Base-by-base conservation (phyloP, 768 basidiomycete species). In the Fomitopsis pulvina region DNA sequence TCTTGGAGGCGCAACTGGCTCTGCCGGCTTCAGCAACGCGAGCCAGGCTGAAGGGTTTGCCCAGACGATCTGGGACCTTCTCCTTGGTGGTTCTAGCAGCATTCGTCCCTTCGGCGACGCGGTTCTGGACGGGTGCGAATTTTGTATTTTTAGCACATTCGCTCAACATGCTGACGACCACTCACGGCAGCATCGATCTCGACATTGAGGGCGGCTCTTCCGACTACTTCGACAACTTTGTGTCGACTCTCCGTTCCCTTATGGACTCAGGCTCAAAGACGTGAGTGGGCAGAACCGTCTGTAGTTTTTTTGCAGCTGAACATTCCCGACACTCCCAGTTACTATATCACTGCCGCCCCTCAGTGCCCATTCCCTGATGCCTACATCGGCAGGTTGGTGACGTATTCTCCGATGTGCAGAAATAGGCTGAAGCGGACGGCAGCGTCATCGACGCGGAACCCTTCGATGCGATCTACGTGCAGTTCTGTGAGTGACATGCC, bases 391-490 rank as follows among this genome's bases (percentile, higher is more conserved):
- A 60, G 53, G 62, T 63, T 22, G 37, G 57, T 28, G 21, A 2
- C 28, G 3, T n/a, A 9, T 9, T 1, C 16, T 2, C 16, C 12
- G 18, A 11, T 47, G 3, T 27, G 20, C 7, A 25, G 24, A 1
- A 12, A 27, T 14, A 22, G 9, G 3, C 40, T 50, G 16, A 41
- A 3, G 9, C 25, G 30, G 28, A 25, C n/a, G 22, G 4, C 18
- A 69, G 70, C 8, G 80, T 83, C 20, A 67, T 87, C 48, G 78
- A 85, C 57, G 57, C 71, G 0, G 84, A 78, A 10, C 72, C 62
- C 4, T 88, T 87, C 54, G 86, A 88, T 65, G 83, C 83, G 1
- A 67, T 88, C 52, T 87, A 85, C 59, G 83, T 87, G 29, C 85
- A 85, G 61, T 83, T 87, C 62, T 79, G 77, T 76, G 57, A 52